A percentile compares a stretch with the other conserved stretches of the same genome.
phyloP scores from a whole-genome alignment of 2,329 filamentous ascomycete species.

The Aspergillus japonicus region DNA sequence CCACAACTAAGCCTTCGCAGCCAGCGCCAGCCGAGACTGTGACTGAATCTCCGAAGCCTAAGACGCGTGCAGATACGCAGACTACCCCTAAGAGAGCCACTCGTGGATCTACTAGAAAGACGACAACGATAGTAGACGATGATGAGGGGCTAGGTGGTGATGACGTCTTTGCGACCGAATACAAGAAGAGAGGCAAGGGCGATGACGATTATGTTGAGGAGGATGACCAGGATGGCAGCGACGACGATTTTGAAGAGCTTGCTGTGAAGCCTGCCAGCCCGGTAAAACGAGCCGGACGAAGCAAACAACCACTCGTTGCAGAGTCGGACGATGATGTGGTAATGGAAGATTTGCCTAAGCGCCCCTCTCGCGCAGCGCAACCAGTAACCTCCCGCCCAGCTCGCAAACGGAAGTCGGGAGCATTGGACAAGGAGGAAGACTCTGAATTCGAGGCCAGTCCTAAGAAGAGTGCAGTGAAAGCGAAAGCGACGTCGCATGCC shows the following conservation, averaged over 20 bases:
- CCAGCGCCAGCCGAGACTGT: neutral
- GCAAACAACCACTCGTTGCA: constrained; percentile 29
- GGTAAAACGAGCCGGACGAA: constrained; percentile 46
- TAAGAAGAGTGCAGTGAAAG: constrained; percentile 52
- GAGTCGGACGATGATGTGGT: constrained; percentile 49
- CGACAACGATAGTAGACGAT: constrained; percentile 55
- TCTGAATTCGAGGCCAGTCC: constrained; percentile 60
- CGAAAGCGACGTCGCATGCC: constrained; percentile 36
- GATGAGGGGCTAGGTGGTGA: constrained; percentile 69
- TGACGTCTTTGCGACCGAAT: constrained; percentile 78
- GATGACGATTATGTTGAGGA: constrained; percentile 67
- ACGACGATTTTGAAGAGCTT: constrained; percentile 64
- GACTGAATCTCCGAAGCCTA: constrained; percentile 27
- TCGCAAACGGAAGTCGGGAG: constrained; percentile 60
- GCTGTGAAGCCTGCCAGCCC: constrained; percentile 59
- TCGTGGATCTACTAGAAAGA: constrained; percentile 31
- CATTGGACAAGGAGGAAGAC: constrained; percentile 50
- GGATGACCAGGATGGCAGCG: constrained; percentile 48
- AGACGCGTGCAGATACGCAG: constrained; percentile 51
- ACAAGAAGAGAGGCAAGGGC: constrained; percentile 63
- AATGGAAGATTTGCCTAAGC: constrained; percentile 52
- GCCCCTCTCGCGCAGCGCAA: constrained; percentile 50
- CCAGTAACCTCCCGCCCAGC: constrained; percentile 33
- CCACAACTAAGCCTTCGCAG: constrained; percentile 19
- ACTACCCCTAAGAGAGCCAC: constrained; percentile 18